Evolutionary conservation across 768 basidiomycete genomes (phyloP).

Genomic region (Boletellus ananas): DNA sequence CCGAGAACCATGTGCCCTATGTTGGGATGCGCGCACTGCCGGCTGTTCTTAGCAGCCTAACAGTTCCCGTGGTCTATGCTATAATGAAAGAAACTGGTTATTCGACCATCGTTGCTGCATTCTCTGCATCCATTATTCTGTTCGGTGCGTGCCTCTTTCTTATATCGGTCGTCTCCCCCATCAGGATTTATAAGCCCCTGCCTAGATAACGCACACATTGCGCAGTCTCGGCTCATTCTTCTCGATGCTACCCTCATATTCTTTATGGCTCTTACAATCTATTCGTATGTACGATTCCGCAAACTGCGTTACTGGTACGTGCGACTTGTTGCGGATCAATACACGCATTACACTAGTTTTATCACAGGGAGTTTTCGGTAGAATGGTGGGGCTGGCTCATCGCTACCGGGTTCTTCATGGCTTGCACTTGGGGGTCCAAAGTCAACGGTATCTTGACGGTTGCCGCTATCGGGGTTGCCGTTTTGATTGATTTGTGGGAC

Average conservation of each 20-base stretch:
- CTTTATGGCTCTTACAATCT: constrained; percentile 93
- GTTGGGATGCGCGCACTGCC: constrained; percentile 91
- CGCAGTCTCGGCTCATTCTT: constrained; percentile 94
- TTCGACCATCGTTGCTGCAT: constrained; percentile 84
- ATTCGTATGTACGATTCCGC: constrained; percentile 89
- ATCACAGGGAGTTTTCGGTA: constrained; percentile 71
- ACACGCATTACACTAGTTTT: constrained; percentile 1
- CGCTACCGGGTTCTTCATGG: constrained; percentile 89
- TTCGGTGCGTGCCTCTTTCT: constrained; percentile 62
- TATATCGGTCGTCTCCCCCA: neutral
- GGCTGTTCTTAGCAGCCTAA: constrained; percentile 86
- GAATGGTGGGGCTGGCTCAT: constrained; percentile 96
- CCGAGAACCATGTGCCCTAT: constrained; percentile 82
- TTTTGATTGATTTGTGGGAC: constrained; percentile 92
- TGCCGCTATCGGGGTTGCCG: constrained; percentile 82
- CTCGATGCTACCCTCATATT: constrained; percentile 92
- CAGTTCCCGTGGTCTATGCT: constrained; percentile 85
- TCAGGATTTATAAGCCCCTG: constrained; percentile 6
- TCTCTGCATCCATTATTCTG: constrained; percentile 80
- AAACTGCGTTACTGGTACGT: constrained; percentile 86
- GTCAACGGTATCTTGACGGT: constrained; percentile 97
- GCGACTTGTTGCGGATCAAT: neutral
- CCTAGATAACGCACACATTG: constrained; percentile 91
- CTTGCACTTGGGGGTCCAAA: constrained; percentile 95
- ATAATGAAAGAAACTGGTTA: constrained; percentile 99